phyloP scores from a whole-genome alignment of 768 basidiomycete genomes.

The Collybia sordida region DNA sequence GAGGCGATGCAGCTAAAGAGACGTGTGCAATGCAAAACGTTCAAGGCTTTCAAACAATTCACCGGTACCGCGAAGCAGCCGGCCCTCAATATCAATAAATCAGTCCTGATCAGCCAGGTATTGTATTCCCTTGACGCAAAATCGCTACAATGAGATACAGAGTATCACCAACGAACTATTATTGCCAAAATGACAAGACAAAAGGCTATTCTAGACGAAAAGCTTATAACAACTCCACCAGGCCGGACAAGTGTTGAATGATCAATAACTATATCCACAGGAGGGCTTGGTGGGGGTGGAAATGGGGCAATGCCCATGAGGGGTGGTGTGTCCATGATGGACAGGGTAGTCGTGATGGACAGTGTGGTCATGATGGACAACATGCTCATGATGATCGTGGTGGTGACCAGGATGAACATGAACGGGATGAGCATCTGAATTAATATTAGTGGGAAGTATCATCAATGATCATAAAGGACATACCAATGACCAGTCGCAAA shows the following conservation, averaged over 20 bases:
- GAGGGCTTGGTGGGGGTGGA: too few relatives aligned
- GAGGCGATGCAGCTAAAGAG: constrained; percentile 12
- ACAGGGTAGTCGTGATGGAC: background rate
- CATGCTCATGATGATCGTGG: background rate
- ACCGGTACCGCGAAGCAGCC: constrained; percentile 26
- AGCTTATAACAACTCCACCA: too few relatives aligned
- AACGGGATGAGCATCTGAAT: constrained; percentile 8
- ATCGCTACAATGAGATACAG: background rate
- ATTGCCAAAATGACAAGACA: too few relatives aligned
- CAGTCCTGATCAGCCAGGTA: too few relatives aligned
- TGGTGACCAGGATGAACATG: constrained; percentile 3
- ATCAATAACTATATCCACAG: too few relatives aligned
- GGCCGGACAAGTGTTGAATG: too few relatives aligned
- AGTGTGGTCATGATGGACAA: background rate
- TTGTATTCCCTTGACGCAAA: background rate
- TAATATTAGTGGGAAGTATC: constrained; percentile 15
- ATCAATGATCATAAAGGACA: constrained; percentile 3
- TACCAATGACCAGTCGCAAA: constrained; percentile 37
- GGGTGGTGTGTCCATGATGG: constrained; percentile 5
- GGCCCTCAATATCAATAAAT: constrained; percentile 23
- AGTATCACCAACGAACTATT: background rate
- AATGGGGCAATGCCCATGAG: constrained; percentile 1
- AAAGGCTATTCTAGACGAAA: too few relatives aligned
- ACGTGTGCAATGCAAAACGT: constrained; percentile 15
- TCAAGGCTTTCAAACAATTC: constrained; percentile 22